Evolutionary conservation across 208 protist species (phyloP).

Genomic region (Leishmania aethiopica): DNA sequence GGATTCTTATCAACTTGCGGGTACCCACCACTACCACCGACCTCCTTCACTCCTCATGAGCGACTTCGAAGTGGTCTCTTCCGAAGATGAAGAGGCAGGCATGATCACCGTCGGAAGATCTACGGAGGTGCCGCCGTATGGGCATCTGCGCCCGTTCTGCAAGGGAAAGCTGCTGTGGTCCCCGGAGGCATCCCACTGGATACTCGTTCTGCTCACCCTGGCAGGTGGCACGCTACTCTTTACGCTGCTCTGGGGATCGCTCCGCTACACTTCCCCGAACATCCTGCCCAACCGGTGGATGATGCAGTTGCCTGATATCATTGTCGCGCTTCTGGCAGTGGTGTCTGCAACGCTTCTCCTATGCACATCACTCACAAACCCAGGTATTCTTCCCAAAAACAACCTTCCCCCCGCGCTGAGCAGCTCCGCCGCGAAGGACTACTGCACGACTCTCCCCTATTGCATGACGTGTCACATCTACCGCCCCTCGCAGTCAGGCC

Average conservation of each 20-base stretch:
- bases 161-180: constrained; percentile 27
- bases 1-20: neutral
- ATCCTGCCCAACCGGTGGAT: constrained; percentile 19
- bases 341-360: constrained; percentile 19
- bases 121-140: constrained; percentile 21
- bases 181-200: constrained; percentile 34
- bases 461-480: constrained; percentile 35
- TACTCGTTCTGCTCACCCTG: constrained; percentile 22
- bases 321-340: constrained; percentile 19
- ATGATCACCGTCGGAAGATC: constrained; percentile 12
- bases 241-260: constrained; percentile 32
- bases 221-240: constrained; percentile 17
- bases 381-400: constrained; percentile 33
- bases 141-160: constrained; percentile 30
- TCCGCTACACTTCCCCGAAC: constrained; percentile 28
- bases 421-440: constrained; percentile 15
- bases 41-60: constrained; percentile 16
- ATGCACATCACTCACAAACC: constrained; percentile 31
- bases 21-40: neutral
- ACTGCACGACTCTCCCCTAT: constrained; percentile 33
- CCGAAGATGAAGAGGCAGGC: constrained; percentile 26
- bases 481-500: constrained; percentile 29
- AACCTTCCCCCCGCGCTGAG: constrained; percentile 9
- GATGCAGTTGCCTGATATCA: constrained; percentile 27
- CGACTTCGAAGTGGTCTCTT: constrained; percentile 31